Evolutionary conservation across 2,329 filamentous ascomycete genomes (phyloP).

Genomic region (Onygenales sp.): DNA sequence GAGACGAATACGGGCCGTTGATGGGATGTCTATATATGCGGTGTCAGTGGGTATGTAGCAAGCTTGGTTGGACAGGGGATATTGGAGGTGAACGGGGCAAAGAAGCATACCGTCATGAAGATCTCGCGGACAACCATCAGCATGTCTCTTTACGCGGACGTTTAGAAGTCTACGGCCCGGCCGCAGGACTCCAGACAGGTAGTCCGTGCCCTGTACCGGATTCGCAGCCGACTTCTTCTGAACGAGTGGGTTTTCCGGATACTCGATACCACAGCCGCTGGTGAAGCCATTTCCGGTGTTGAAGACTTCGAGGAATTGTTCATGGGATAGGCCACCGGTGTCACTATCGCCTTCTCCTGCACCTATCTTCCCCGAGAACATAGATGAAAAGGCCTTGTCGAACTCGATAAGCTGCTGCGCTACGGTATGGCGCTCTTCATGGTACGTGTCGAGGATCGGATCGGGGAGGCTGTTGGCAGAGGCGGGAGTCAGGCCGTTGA

Average conservation of each 20-base stretch:
- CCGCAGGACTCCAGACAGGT: conserved; percentile 23
- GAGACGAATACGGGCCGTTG: conserved; percentile 29
- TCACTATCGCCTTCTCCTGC: conserved; percentile 15
- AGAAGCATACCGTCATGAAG: conserved; percentile 24
- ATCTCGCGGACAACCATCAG: conserved; percentile 26
- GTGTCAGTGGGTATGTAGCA: neutral
- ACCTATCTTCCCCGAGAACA: conserved; percentile 32
- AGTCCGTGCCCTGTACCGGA: conserved; percentile 23
- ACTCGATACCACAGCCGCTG: conserved; percentile 31
- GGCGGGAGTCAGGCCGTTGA: conserved; percentile 26
- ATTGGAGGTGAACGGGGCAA: neutral
- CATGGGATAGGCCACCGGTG: conserved; percentile 20
- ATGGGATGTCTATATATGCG: conserved; percentile 21
- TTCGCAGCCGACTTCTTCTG: conserved; percentile 15
- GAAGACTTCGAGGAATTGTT: conserved; percentile 28
- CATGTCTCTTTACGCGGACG: conserved; percentile 24
- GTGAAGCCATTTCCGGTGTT: conserved; percentile 29
- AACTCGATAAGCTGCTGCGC: conserved; percentile 31
- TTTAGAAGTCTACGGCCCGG: conserved; percentile 27
- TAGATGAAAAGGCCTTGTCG: conserved; percentile 29
- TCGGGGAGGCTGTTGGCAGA: conserved; percentile 8
- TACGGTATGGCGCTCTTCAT: conserved; percentile 27
- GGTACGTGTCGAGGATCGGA: conserved; percentile 27
- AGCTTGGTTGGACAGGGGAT: neutral
- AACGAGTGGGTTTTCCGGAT: conserved; percentile 22